Evolutionary conservation across 2,329 filamentous ascomycete species (phyloP), one percentile per base, ranked within the genome.

Genomic region (Colletotrichum musicola): DNA sequence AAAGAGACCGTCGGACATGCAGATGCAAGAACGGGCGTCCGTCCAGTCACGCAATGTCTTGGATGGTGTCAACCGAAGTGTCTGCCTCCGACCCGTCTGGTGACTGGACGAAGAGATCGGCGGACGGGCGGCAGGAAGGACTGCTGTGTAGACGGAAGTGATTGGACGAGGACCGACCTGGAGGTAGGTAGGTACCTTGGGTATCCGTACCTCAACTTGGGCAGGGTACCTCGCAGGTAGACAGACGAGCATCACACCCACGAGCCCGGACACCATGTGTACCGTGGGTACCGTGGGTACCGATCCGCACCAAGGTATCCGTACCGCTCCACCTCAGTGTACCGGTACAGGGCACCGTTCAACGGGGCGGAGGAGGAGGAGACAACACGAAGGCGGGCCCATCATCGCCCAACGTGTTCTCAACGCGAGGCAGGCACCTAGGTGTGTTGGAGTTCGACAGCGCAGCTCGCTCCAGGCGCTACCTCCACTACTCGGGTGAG

Each of bases 1-100:
- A 60, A 60, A 60, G 57, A 60, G 57, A 38, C 18, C 46, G 22
- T 9, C 22, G 46, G 25, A 20, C 47, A 18, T 60, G 57, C 40
- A 14, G 13, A 42, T 42, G 40, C 56, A 59, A 59, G 56, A 42
- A 60, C 18, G 44, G 44, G 9, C 46, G 44, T 16, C 16, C n/a
- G 9, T n/a, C 20, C 46, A 40, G 46, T 60, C 46, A 51, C 30
- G 57, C 46, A 60, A 16, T 60, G 46, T 60, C 46, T 51, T 42
- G 46, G 57, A 42, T 42, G n/a, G 20, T 51, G 46, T 50, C 47
- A 22, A 60, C 46, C 6, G 6, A 47, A 18, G 18, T 16, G 30
- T 10, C 30, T 35, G 7, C 30, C 30, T 35, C 30, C 30, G 30
- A 35, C 30, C 30, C 30, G 30, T 35, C 30, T 9, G 30, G 9